These are phyloP conservation scores for Syzygium grande DNA, from an alignment of 345 rosid genomes.

Conservation along the genomic window DNA sequence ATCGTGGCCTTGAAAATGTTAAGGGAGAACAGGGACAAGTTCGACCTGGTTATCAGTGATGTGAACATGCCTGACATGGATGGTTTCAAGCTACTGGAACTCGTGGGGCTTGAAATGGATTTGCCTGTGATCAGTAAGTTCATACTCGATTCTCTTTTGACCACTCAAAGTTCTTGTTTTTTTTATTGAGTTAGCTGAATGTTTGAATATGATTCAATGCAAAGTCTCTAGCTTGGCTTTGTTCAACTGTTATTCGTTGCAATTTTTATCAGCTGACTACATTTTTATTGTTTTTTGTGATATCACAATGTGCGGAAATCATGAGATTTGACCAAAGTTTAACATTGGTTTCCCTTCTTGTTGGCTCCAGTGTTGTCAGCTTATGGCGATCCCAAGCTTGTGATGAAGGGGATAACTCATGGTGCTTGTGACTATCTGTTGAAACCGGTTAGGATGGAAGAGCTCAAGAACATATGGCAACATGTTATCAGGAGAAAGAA, in stretches of 20 bases:
- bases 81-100: constrained; percentile 79
- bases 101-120: constrained; percentile 82
- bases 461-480: constrained; percentile 91
- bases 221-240: neutral
- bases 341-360: neutral
- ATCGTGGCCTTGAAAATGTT: constrained; percentile 41
- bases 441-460: constrained; percentile 78
- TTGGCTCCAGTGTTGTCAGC: constrained; percentile 69
- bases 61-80: constrained; percentile 82
- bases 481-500: constrained; percentile 62
- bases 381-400: constrained; percentile 65
- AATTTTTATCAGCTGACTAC: neutral
- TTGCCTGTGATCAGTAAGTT: constrained; percentile 76
- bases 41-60: constrained; percentile 68
- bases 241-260: neutral
- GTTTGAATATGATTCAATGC: neutral
- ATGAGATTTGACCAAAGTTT: neutral
- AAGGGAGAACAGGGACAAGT: constrained; percentile 45
- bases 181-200: neutral
- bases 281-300: neutral
- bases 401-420: constrained; percentile 77
- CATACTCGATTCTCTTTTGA: neutral
- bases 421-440: constrained; percentile 88
- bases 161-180: neutral
- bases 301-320: neutral